phyloP scores from a whole-genome alignment of 176 grass and related monocot species.

The Oryza longistaminata region DNA sequence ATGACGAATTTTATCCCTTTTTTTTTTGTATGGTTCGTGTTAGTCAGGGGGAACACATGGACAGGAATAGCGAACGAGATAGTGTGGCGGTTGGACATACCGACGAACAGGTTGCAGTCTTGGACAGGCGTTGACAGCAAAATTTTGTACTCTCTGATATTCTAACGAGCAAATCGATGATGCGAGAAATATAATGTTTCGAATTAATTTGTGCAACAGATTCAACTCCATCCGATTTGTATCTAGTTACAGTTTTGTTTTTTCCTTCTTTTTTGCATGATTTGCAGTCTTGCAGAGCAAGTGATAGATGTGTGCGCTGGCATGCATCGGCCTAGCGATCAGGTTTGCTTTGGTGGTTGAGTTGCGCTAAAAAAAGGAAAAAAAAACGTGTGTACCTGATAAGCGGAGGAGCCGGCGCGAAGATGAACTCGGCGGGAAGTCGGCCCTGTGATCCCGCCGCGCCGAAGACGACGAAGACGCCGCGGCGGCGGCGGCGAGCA shows the following conservation, averaged over 20 bases:
- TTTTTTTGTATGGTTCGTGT: background rate
- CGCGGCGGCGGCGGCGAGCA: background rate
- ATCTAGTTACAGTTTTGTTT: background rate
- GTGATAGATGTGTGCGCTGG: background rate
- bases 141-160: background rate
- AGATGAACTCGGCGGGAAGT: slow-evolving; percentile 62
- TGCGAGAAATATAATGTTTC: background rate
- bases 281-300: background rate
- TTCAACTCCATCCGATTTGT: background rate
- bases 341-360: background rate
- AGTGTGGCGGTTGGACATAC: background rate
- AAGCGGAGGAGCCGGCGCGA: slow-evolving; percentile 70
- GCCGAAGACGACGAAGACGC: background rate
- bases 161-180: background rate
- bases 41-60: background rate
- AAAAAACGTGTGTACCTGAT: slow-evolving; percentile 42
- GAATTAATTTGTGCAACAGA: background rate
- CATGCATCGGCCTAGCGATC: background rate
- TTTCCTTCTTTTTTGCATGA: too few species aligned
- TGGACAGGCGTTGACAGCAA: background rate
- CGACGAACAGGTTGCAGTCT: background rate
- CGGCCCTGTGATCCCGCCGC: slow-evolving; percentile 40
- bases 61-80: too few species aligned
- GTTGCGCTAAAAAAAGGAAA: too few species aligned
- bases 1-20: background rate